Conservation (phyloP, 2,329 filamentous ascomycete species). For the Ophiostoma tasmaniense region DNA sequence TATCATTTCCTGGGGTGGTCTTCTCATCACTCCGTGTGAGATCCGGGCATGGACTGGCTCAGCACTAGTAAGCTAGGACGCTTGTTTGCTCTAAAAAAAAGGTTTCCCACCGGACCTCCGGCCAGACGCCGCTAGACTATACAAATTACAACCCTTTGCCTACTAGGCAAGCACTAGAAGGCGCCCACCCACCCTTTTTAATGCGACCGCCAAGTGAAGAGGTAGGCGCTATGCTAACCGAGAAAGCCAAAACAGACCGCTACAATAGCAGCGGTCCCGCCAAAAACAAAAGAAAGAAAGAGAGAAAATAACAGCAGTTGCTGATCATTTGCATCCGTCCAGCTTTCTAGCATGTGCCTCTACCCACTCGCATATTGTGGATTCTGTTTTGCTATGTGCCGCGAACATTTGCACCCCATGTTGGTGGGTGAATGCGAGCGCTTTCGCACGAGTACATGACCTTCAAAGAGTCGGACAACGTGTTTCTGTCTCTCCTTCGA, state of each 20-base stretch:
- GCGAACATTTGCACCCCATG: background rate
- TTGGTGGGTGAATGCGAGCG: background rate
- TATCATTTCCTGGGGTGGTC: background rate
- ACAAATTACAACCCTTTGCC: background rate
- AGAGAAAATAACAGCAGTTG: background rate
- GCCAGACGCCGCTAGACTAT: background rate
- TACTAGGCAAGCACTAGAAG: background rate
- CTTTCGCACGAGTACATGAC: background rate
- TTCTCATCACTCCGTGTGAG: background rate
- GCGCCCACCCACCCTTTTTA: background rate
- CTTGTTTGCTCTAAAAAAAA: background rate
- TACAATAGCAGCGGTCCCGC: background rate
- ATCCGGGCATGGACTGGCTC: background rate
- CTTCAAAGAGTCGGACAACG: background rate
- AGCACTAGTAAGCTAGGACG: background rate
- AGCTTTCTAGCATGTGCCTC: background rate
- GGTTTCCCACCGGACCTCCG: constrained; percentile 5
- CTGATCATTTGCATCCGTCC: background rate
- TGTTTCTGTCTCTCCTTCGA: background rate
- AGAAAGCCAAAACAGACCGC: background rate
- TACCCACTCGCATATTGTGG: background rate
- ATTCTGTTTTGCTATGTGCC: background rate
- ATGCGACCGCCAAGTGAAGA: background rate
- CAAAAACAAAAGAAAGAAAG: too few relatives aligned
- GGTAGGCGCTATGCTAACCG: background rate